phyloP scores from a whole-genome alignment of 148 eudicot species.

The Cornus kousa region DNA sequence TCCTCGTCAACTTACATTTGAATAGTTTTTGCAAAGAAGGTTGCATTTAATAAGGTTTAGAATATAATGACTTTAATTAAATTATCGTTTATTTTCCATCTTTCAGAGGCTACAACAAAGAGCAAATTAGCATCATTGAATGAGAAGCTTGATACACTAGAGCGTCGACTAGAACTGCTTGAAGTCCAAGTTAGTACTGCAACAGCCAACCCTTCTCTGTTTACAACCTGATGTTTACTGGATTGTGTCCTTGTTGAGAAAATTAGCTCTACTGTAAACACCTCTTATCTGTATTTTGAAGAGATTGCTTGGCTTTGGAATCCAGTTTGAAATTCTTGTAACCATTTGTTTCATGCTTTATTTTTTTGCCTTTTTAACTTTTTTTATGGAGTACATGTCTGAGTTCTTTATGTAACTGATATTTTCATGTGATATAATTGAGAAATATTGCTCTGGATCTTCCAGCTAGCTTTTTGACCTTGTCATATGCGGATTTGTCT shows the following conservation, averaged over 20 bases:
- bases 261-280: slow-evolving; percentile 17
- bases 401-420: slow-evolving; percentile 5
- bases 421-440: slow-evolving; percentile 3
- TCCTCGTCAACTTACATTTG: neutral
- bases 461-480: neutral
- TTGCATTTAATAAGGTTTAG: neutral
- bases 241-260: slow-evolving; percentile 4
- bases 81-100: neutral
- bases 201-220: slow-evolving; percentile 75
- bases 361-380: neutral
- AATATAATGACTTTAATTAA: neutral
- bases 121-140: slow-evolving; percentile 80
- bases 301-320: slow-evolving; percentile 5
- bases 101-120: slow-evolving; percentile 93
- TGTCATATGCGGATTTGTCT: neutral
- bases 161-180: slow-evolving; percentile 88
- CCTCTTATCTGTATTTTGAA: slow-evolving; percentile 19
- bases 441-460: neutral
- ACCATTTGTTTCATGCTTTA: neutral
- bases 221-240: slow-evolving; percentile 32
- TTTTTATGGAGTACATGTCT: neutral
- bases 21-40: neutral
- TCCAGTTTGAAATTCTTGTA: slow-evolving; percentile 2
- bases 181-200: slow-evolving; percentile 95
- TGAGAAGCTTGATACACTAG: slow-evolving; percentile 92